These are phyloP conservation scores for Alternaria ethzedia DNA, from an alignment of 2,329 filamentous ascomycete genomes.

Conservation along the genomic window DNA sequence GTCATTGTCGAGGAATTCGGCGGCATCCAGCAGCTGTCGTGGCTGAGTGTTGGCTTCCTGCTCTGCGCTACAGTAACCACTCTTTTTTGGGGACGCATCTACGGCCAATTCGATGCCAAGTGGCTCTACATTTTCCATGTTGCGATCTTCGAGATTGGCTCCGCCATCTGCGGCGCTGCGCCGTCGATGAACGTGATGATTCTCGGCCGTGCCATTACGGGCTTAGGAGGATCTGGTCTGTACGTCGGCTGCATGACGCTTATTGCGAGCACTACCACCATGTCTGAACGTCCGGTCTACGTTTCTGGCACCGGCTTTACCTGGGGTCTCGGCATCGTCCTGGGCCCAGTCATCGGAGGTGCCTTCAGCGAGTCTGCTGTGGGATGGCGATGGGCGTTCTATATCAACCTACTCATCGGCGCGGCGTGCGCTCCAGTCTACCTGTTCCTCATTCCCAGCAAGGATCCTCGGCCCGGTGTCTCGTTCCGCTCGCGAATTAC, in stretches of 20 bases:
- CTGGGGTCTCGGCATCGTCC: conserved; percentile 54
- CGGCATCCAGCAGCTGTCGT: conserved; percentile 17
- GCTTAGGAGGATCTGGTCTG: conserved; percentile 55
- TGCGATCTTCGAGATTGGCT: conserved; percentile 39
- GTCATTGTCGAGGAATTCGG: conserved; percentile 19
- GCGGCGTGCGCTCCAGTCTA: conserved; percentile 49
- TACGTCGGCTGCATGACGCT: conserved; percentile 46
- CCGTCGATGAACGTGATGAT: conserved; percentile 38
- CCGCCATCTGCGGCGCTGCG: conserved; percentile 40
- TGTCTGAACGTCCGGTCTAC: conserved; percentile 33
- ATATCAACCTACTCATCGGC: conserved; percentile 62
- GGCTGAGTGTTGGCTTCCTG: conserved; percentile 21
- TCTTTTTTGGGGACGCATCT: background rate
- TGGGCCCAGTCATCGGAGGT: conserved; percentile 59
- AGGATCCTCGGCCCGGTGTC: background rate
- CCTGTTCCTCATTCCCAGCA: background rate
- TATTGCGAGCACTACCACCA: conserved; percentile 36
- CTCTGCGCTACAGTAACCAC: background rate
- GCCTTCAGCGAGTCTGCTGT: conserved; percentile 50
- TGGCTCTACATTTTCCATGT: conserved; percentile 44
- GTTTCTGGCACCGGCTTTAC: conserved; percentile 22
- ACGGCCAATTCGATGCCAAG: conserved; percentile 25
- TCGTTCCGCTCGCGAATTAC: background rate
- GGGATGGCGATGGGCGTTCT: conserved; percentile 57
- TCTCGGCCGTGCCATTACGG: conserved; percentile 54